A percentile compares a stretch with the other conserved stretches of the same genome.
Conservation (phyloP, 1,139 yeast genomes). For the Suzukiozyma palmioleophila region DNA sequence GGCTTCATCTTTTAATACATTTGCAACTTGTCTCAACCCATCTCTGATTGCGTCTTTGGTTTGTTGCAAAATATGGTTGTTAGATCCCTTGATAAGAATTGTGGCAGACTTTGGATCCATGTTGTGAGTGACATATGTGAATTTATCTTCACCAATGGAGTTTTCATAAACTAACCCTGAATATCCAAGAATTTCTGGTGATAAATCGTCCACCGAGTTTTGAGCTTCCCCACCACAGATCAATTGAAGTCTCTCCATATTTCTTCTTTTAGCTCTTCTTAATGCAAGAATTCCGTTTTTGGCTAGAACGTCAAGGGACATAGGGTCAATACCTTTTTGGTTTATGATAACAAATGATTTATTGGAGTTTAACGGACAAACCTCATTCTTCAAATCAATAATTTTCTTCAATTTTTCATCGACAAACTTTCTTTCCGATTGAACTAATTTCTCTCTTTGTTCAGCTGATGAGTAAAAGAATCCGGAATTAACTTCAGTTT, state of each 20-base stretch:
- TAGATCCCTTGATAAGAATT: constrained; percentile 89
- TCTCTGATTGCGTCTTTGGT: constrained; percentile 96
- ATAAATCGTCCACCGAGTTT: constrained; percentile 90
- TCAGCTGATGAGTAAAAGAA: constrained; percentile 94
- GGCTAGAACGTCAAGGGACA: constrained; percentile 92
- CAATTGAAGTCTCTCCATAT: constrained; percentile 96
- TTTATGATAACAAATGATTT: constrained; percentile 91
- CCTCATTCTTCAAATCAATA: constrained; percentile 87
- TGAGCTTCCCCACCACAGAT: constrained; percentile 98
- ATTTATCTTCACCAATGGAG: constrained; percentile 94
- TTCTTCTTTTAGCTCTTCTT: constrained; percentile 97
- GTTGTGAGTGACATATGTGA: constrained; percentile 91
- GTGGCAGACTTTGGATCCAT: constrained; percentile 90
- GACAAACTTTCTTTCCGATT: constrained; percentile 89
- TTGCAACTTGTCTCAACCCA: constrained; percentile 92
- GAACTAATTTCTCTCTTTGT: constrained; percentile 92
- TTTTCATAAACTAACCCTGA: constrained; percentile 92
- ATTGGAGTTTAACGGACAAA: constrained; percentile 70
- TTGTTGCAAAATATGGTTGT: constrained; percentile 82
- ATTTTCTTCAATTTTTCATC: constrained; percentile 91
- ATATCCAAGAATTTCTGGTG: constrained; percentile 81
- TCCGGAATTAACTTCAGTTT: constrained; percentile 96
- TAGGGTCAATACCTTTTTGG: constrained; percentile 98
- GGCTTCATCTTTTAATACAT: constrained; percentile 78
- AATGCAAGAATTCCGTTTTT: constrained; percentile 90